Evolutionary conservation across 768 basidiomycete species (phyloP), one percentile per base, ranked within the genome.

Genomic region (Russula sp.): DNA sequence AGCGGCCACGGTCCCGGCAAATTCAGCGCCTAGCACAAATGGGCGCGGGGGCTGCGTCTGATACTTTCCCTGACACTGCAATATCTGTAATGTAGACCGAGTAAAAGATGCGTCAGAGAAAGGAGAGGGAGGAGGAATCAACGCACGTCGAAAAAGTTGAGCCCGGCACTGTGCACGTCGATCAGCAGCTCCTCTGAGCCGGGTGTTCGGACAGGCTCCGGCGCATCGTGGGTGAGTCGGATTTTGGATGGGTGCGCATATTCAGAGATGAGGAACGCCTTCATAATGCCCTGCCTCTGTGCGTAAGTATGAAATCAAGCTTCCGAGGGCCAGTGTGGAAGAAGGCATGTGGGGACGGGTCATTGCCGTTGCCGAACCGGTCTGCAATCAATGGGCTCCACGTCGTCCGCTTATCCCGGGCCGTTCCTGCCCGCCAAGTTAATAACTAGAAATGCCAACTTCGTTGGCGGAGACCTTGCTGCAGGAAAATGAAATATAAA

Each of bases 51-150:
- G 92, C 70, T 94, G 87, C 58, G 75, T 73, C 70, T 96, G 94
- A 72, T 96, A 89, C 77, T 90, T 94, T 53, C 94, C 94, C 74
- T 94, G 91, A 0, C 85, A 78, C 76, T 94, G 92, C 32, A 96
- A 76, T 66, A 93, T 91, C 85, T 90, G 65, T 20, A 37, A 13
- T 9, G 16, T 49, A 44, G 42, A 44, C 20, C 27, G 27, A 34
- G 22, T 22, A 3, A 18, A 7, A n/a, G 4, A 20, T 8, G 31
- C 40, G 55, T 22, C 3, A 27, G 27, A 27, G 10, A 27, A 40
- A 50, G 18, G 13, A 22, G 52, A 13, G 22, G 45, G 35, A 35
- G 31, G 34, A 55, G 35, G 34, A 54, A 16, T 32, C 59, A 35
- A 61, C 73, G 52, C 54, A 75, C 74, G 61, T 74, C 74, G 71